Conservation (phyloP, 345 rosid species). For the Boechera divaricarpa region DNA sequence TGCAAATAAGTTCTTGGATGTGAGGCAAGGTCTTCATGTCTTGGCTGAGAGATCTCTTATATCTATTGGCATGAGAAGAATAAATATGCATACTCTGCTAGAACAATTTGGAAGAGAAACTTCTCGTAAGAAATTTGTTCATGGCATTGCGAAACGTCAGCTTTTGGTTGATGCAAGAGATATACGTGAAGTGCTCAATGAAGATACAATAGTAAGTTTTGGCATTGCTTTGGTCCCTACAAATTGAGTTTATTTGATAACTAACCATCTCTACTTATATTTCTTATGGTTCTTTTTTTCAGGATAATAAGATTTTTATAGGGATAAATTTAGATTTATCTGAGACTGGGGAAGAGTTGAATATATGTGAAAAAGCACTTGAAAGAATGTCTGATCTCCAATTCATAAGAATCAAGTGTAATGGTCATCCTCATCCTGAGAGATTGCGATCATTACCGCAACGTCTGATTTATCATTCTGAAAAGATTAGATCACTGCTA, state of each 20-base stretch:
- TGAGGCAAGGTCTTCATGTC: background rate
- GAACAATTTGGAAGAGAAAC: conserved; percentile 30
- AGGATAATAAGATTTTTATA: no score
- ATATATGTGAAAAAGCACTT: background rate
- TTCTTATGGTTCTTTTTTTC: no score
- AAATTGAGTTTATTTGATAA: no score
- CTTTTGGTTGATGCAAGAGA: conserved; percentile 22
- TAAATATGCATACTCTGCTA: conserved; percentile 38
- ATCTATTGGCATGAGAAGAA: fast-evolving
- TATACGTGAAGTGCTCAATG: background rate
- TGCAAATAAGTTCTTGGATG: fast-evolving
- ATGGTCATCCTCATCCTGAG: background rate
- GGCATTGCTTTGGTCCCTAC: background rate
- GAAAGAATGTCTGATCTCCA: conserved; percentile 25
- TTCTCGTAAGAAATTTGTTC: conserved; percentile 3
- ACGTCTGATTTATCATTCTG: background rate
- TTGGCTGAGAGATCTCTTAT: background rate
- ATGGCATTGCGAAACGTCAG: background rate
- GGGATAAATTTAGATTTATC: no score
- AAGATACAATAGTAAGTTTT: conserved; percentile 21
- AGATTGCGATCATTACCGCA: background rate
- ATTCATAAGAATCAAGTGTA: background rate
- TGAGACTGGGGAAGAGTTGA: background rate
- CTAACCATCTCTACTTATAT: no score
- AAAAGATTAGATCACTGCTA: background rate